phyloP scores from a whole-genome alignment of 352 stramenopile species.

The Phytopythium ostracodes region DNA sequence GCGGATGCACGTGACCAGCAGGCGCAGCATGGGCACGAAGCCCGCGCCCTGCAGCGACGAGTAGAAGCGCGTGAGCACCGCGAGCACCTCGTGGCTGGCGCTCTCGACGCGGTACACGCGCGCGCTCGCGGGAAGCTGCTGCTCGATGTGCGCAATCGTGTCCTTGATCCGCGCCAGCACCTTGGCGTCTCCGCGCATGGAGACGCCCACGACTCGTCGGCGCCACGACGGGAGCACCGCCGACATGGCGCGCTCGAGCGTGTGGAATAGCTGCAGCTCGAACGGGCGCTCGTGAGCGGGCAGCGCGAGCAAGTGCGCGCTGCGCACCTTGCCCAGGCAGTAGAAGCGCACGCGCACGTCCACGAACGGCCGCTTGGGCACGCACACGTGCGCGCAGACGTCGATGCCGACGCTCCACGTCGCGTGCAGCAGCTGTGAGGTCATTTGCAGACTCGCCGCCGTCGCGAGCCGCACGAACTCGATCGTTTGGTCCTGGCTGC shows the following conservation, averaged over 20 bases:
- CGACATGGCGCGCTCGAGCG: constrained; percentile 26
- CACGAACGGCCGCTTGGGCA: constrained; percentile 29
- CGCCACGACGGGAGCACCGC: constrained; percentile 38
- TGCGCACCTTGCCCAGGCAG: constrained; percentile 20
- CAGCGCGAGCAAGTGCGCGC: constrained; percentile 42
- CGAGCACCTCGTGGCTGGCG: constrained; percentile 28
- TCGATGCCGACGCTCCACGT: constrained; percentile 52
- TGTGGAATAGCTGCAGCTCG: constrained; percentile 24
- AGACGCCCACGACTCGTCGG: constrained; percentile 26
- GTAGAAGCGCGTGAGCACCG: constrained; percentile 40
- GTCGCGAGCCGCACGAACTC: constrained; percentile 43
- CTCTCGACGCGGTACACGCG: constrained; percentile 29
- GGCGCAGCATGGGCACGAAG: constrained; percentile 30
- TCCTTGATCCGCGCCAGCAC: constrained; percentile 21
- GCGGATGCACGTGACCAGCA: constrained; percentile 27
- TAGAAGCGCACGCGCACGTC: constrained; percentile 46
- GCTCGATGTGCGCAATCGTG: constrained; percentile 24
- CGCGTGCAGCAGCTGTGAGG: constrained; percentile 26
- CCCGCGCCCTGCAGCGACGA: constrained; percentile 32
- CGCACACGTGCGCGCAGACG: constrained; percentile 20
- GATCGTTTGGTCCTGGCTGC: constrained; percentile 24
- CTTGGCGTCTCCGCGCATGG: constrained; percentile 31
- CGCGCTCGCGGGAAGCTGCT: constrained; percentile 13
- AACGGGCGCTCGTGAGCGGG: constrained; percentile 30
- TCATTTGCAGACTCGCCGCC: constrained; percentile 29